Conservation (phyloP, 176 grass and related monocot genomes). For the Paspalum notatum region DNA sequence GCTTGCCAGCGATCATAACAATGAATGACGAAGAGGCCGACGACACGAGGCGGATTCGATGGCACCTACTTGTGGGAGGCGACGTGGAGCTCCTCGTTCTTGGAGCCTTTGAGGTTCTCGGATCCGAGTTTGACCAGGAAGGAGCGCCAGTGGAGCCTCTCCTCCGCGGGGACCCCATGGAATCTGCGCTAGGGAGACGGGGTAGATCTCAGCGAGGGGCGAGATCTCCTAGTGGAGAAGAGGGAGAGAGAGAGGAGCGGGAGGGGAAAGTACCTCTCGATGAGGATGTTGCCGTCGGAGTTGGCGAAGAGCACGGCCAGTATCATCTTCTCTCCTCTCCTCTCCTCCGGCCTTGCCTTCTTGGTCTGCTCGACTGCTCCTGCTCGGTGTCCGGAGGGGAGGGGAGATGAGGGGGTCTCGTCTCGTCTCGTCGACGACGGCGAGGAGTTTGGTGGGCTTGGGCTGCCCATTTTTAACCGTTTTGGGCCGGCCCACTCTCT, state of each 20-base stretch:
- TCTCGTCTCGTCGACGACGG: too few species aligned
- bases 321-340: conserved; percentile 45
- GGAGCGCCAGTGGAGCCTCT: conserved; percentile 93
- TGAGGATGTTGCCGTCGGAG: conserved; percentile 76
- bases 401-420: too few species aligned
- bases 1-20: too few species aligned
- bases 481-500: neutral
- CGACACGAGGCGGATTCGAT: too few species aligned
- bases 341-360: neutral
- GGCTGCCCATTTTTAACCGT: neutral
- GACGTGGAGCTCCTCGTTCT: conserved; percentile 89
- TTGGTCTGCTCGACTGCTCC: too few species aligned
- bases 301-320: conserved; percentile 79
- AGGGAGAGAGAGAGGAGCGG: too few species aligned
- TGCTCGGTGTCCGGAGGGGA: too few species aligned
- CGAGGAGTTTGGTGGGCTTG: neutral
- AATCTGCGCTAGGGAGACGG: conserved; percentile 45
- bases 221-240: conserved; percentile 13
- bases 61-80: conserved; percentile 84
- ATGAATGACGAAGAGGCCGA: too few species aligned
- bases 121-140: conserved; percentile 88
- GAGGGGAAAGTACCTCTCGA: conserved; percentile 48
- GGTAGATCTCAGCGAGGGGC: conserved; percentile 32
- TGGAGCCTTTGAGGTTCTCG: conserved; percentile 93
- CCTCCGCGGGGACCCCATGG: conserved; percentile 95